Evolutionary conservation across 2,329 filamentous ascomycete species (phyloP).

Genomic region (Eutypella sp.): DNA sequence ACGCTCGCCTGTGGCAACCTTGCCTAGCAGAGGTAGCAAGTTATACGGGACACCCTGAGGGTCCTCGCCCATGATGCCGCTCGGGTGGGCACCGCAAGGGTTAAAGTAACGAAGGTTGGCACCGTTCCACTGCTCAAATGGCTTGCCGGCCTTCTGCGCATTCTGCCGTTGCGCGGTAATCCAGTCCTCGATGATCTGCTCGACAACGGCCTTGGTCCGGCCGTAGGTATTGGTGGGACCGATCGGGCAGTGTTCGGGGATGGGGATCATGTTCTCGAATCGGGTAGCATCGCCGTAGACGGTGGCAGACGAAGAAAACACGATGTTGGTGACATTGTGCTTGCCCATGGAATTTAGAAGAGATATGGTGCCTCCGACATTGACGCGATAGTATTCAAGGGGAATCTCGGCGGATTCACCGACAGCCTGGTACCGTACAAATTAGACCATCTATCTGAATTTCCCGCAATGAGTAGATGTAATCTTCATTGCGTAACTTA

Average conservation of each 20-base stretch:
- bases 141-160: conserved; percentile 72
- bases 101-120: conserved; percentile 97
- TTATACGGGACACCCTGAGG: conserved; percentile 95
- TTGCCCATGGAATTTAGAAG: conserved; percentile 83
- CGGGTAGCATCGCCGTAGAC: conserved; percentile 97
- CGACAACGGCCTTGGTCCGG: conserved; percentile 89
- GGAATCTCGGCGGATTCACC: conserved; percentile 92
- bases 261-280: conserved; percentile 97
- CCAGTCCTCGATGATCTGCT: conserved; percentile 86
- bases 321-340: conserved; percentile 91
- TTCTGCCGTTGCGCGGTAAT: conserved; percentile 83
- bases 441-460: conserved; percentile 8
- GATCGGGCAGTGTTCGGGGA: conserved; percentile 93
- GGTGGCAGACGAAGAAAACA: conserved; percentile 97
- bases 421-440: conserved; percentile 64
- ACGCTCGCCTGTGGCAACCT: conserved; percentile 91
- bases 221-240: conserved; percentile 97
- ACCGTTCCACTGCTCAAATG: conserved; percentile 80
- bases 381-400: conserved; percentile 96
- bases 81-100: conserved; percentile 89
- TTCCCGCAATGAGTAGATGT: conserved; percentile 2
- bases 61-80: conserved; percentile 96
- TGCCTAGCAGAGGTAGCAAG: conserved; percentile 85
- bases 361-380: conserved; percentile 86
- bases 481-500: conserved; percentile 33